Evolutionary conservation across 2,329 filamentous ascomycete species (phyloP).

Genomic region (Diplocarpon mali): DNA sequence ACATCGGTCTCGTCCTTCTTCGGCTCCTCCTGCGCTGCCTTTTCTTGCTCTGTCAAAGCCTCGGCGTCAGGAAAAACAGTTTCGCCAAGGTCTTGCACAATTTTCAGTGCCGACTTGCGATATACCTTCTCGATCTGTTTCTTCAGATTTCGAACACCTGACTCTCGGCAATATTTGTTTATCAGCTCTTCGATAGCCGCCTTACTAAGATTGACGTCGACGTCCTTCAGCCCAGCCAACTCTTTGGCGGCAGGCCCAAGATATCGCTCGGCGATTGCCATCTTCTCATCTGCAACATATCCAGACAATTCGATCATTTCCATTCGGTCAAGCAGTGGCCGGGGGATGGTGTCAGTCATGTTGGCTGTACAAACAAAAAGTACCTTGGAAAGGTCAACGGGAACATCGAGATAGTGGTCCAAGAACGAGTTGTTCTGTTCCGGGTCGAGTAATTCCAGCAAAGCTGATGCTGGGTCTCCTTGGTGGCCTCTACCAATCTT

Average conservation of each 20-base stretch:
- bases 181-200: constrained; percentile 93
- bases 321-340: constrained; percentile 91
- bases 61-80: constrained; percentile 69
- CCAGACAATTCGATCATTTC: constrained; percentile 93
- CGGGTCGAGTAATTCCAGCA: constrained; percentile 87
- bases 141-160: constrained; percentile 93
- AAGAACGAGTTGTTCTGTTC: constrained; percentile 97
- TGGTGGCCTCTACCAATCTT: constrained; percentile 96
- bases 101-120: constrained; percentile 92
- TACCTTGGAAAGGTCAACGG: constrained; percentile 93
- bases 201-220: constrained; percentile 76
- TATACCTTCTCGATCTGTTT: constrained; percentile 99
- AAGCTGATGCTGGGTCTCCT: constrained; percentile 86
- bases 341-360: constrained; percentile 95
- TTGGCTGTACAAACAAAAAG: constrained; percentile 98
- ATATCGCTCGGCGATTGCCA: constrained; percentile 92
- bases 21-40: constrained; percentile 60
- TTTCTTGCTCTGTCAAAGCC: constrained; percentile 76
- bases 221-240: constrained; percentile 77
- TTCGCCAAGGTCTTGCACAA: constrained; percentile 88
- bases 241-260: constrained; percentile 92
- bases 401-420: constrained; percentile 97
- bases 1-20: constrained; percentile 53
- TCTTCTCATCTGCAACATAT: constrained; percentile 97
- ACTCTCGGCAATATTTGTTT: constrained; percentile 96